Conservation (phyloP, 305 asterid genomes). For the Fraxinus floribunda region DNA sequence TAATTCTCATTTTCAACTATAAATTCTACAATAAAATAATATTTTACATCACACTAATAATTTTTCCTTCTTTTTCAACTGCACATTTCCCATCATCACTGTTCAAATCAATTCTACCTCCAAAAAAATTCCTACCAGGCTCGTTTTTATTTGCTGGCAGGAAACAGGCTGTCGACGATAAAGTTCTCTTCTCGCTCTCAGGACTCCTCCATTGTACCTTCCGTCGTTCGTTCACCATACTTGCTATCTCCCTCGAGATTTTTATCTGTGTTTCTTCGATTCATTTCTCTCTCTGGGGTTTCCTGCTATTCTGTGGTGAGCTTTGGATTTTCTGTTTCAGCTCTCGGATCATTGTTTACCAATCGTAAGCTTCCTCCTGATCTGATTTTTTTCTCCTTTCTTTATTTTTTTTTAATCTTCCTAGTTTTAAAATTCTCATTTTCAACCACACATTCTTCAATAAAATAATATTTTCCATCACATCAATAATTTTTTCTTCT, state of each 20-base stretch:
- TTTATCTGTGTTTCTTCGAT: slow-evolving; percentile 21
- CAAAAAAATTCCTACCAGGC: too few species aligned
- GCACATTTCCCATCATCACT: too few species aligned
- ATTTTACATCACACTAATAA: too few species aligned
- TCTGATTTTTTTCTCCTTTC: neutral
- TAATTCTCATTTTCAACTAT: too few species aligned
- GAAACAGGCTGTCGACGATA: slow-evolving; percentile 83
- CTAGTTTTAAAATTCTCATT: too few species aligned
- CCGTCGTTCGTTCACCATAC: neutral
- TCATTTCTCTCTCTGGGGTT: slow-evolving; percentile 30
- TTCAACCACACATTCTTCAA: too few species aligned
- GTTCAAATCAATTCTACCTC: too few species aligned
- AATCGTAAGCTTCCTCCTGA: slow-evolving; percentile 34
- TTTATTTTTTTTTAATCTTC: neutral
- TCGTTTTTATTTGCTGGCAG: slow-evolving; percentile 38
- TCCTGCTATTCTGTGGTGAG: slow-evolving; percentile 22
- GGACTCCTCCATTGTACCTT: slow-evolving; percentile 40
- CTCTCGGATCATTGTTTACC: slow-evolving; percentile 40
- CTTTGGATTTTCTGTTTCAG: slow-evolving; percentile 21
- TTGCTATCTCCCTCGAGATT: too few species aligned
- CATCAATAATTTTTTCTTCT: too few species aligned
- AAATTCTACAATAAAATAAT: too few species aligned
- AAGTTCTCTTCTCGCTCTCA: slow-evolving; percentile 35
- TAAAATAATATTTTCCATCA: too few species aligned
- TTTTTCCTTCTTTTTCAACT: too few species aligned